Conservation (phyloP, 2,329 filamentous ascomycete genomes). For the Clathrospora elynae region DNA sequence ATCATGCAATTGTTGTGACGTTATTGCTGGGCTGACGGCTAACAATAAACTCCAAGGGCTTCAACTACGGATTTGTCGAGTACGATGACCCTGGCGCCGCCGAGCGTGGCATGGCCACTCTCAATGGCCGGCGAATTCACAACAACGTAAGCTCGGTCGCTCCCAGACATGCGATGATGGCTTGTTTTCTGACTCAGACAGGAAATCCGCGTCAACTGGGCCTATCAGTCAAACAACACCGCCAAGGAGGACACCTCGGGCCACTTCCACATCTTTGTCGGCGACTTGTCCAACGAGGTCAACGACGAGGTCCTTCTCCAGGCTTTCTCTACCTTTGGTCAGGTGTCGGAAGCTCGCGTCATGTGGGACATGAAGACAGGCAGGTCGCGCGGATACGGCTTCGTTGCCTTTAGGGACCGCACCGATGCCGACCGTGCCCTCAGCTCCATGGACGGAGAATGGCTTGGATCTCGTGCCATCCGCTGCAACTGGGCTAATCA, state of each 20-base stretch:
- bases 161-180: constrained; percentile 9
- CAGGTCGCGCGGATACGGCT: constrained; percentile 94
- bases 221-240: constrained; percentile 92
- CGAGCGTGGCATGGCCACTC: constrained; percentile 94
- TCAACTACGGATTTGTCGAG: constrained; percentile 98
- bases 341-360: constrained; percentile 94
- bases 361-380: constrained; percentile 99
- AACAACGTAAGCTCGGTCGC: constrained; percentile 73
- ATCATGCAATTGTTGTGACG: constrained; percentile 15
- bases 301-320: constrained; percentile 94
- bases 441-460: constrained; percentile 98
- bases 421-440: constrained; percentile 93
- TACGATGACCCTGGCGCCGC: constrained; percentile 97
- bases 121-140: constrained; percentile 94
- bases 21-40: constrained; percentile 18
- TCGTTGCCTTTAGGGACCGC: constrained; percentile 95
- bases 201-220: constrained; percentile 99
- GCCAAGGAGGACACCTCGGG: constrained; percentile 98
- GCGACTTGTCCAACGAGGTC: constrained; percentile 96
- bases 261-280: constrained; percentile 99
- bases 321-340: constrained; percentile 94
- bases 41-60: constrained; percentile 68
- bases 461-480: constrained; percentile 96
- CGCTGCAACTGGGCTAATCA: constrained; percentile 99
- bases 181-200: constrained; percentile 50